A percentile compares a stretch with the other conserved stretches of the same genome.
These are phyloP conservation scores for Leccinellum albellum DNA, from an alignment of 768 basidiomycete species.

Conservation along the genomic window DNA sequence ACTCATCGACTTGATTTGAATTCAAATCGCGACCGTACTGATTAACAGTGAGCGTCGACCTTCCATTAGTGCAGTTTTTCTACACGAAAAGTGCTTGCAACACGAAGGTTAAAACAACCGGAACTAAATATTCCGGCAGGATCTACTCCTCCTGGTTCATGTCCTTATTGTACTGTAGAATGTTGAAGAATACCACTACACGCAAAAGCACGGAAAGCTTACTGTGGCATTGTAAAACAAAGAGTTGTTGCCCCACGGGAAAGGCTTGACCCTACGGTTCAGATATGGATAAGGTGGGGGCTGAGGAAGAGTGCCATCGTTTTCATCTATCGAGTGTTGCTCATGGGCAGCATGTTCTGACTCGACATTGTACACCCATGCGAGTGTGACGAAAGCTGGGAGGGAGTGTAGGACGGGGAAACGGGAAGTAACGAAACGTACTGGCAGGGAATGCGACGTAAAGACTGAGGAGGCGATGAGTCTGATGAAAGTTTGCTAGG, in stretches of 20 bases:
- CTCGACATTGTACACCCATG: constrained; percentile 52
- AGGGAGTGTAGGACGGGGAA: constrained; percentile 11
- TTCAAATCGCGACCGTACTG: not conserved
- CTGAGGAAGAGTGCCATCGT: constrained; percentile 69
- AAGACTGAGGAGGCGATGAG: constrained; percentile 42
- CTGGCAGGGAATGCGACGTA: constrained; percentile 75
- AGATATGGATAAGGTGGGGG: constrained; percentile 72
- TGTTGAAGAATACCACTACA: constrained; percentile 1
- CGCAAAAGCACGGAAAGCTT: constrained; percentile 21
- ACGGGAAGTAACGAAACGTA: constrained; percentile 36
- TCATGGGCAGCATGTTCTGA: constrained; percentile 67
- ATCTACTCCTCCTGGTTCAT: constrained; percentile 36
- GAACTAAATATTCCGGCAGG: not conserved
- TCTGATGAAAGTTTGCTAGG: not conserved
- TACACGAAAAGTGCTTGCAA: not conserved
- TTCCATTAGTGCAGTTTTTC: not conserved
- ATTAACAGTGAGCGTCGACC: not conserved
- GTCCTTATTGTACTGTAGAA: constrained; percentile 60
- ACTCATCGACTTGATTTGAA: constrained; percentile 10
- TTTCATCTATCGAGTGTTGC: constrained; percentile 66
- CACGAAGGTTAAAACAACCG: not conserved
- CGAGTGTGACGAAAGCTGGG: constrained; percentile 23
- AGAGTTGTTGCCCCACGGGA: constrained; percentile 81
- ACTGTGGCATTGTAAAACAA: constrained; percentile 81
- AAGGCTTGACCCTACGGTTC: constrained; percentile 74